Evolutionary conservation across 176 grass and related monocot species (phyloP).

Genomic region (Neostapfia colusana): DNA sequence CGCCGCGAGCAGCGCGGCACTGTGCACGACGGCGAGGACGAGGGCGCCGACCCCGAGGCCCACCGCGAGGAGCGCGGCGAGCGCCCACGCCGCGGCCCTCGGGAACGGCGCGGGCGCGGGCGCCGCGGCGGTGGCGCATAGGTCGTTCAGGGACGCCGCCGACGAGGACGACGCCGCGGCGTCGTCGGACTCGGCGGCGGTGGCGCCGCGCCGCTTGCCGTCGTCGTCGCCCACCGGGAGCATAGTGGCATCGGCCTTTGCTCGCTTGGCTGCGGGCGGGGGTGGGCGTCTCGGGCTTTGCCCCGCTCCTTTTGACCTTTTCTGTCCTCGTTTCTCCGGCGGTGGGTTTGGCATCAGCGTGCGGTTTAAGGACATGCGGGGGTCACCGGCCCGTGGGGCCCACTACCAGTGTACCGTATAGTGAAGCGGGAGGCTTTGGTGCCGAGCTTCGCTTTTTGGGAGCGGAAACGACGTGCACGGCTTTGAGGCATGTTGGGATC

Average conservation of each 20-base stretch:
- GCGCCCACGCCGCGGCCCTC: slow-evolving; percentile 43
- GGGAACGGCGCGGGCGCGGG: slow-evolving; percentile 43
- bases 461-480: slow-evolving; percentile 9
- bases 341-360: slow-evolving; percentile 43
- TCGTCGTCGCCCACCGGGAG: slow-evolving; percentile 27
- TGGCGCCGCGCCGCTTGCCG: slow-evolving; percentile 25
- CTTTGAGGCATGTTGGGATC: no score
- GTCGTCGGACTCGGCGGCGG: slow-evolving; percentile 9
- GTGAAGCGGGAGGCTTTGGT: accelerated
- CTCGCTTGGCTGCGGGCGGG: neutral
- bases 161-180: neutral
- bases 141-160: slow-evolving; percentile 56
- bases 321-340: slow-evolving; percentile 27
- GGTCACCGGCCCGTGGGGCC: accelerated
- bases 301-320: slow-evolving; percentile 36
- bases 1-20: slow-evolving; percentile 58
- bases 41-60: slow-evolving; percentile 66
- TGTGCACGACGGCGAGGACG: slow-evolving; percentile 79
- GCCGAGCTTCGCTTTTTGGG: neutral
- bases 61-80: slow-evolving; percentile 65
- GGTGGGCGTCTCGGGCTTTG: slow-evolving; percentile 23
- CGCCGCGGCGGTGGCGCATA: slow-evolving; percentile 42
- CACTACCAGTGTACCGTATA: accelerated
- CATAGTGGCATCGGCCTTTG: slow-evolving; percentile 32
- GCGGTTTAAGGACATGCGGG: slow-evolving; percentile 58